Evolutionary conservation across 257 asterid species (phyloP).

Genomic region (Ophiorrhiza pumila): DNA sequence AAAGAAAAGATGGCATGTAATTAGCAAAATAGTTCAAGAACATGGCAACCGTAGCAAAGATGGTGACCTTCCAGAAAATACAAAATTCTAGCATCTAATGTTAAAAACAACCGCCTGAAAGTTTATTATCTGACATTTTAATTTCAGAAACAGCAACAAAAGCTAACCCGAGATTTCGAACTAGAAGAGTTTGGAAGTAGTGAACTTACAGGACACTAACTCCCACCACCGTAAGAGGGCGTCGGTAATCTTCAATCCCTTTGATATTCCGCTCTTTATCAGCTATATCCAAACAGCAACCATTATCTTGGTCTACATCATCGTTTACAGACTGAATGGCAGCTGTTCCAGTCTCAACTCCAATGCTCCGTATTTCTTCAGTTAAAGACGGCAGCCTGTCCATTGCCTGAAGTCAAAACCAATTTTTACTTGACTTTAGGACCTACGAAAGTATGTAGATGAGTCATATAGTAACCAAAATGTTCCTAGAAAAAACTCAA

Average conservation of each 20-base stretch:
- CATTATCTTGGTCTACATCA: constrained; percentile 29
- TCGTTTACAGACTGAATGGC: constrained; percentile 14
- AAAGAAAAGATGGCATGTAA: background rate
- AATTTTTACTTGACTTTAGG: background rate
- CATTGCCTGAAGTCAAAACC: constrained; percentile 50
- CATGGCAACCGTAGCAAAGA: too few species aligned
- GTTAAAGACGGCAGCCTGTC: constrained; percentile 56
- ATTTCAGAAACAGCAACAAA: too few species aligned
- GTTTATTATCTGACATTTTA: too few species aligned
- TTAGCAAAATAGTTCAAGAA: too few species aligned
- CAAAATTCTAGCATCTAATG: too few species aligned
- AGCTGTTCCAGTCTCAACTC: constrained; percentile 44
- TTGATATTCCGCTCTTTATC: constrained; percentile 47
- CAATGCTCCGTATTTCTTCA: constrained; percentile 63
- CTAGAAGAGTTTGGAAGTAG: background rate
- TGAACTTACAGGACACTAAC: constrained; percentile 90
- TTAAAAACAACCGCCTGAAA: too few species aligned
- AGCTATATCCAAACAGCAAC: constrained; percentile 17
- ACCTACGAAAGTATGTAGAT: background rate
- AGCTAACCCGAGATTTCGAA: too few species aligned
- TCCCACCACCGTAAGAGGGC: constrained; percentile 78
- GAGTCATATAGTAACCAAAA: background rate
- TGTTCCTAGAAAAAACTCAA: background rate
- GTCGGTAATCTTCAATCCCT: constrained; percentile 78
- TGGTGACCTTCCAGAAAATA: too few species aligned